Evolutionary conservation across 2,329 filamentous ascomycete species (phyloP), one percentile per base, ranked within the genome.

Genomic region (Pseudogymnoascus sp.): DNA sequence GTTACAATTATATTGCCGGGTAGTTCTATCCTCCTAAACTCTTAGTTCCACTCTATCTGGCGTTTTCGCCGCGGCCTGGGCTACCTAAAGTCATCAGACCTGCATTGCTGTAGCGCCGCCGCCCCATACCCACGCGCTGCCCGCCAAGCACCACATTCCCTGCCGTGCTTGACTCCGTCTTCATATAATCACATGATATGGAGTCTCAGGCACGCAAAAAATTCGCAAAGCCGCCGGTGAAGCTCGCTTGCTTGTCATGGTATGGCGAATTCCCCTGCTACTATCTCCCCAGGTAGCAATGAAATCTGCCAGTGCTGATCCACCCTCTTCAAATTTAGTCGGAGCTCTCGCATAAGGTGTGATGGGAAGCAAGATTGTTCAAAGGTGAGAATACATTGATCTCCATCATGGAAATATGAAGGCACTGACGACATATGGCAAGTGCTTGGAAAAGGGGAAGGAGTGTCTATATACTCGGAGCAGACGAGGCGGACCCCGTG

Each of bases 221-320:
- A 61, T 70, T 71, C 42, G 66, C 66, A 4, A 66, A 69, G 24
- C 80, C 79, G 59, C 80, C 80, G 1, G 79, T 81, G 29, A 82
- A 81, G 69, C 74, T 79, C 61, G 80, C 80, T 21, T 81, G 80
- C 67, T 74, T 81, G 63, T 76, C 79, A 62, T 81, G 79, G 79
- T 81, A 76, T 64, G 76, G 73, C 24, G 1, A 26, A 33, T 33
- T n/a, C 10, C 26, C 14, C 4, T 56, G 29, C 16, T 33, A 14
- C 50, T 21, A 56, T 35, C 50, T 56, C 50, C 47, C 29, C 16
- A 56, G 29, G 50, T 56, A 35, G 11, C 29, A 56, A 3, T 33
- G 6, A n/a, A 31, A 56, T 29, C 2, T 21, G 29, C 50, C 7
- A 33, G 29, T 10, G 38, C 8, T 37, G 47, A 59, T 24, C 64